These are phyloP conservation scores for Ophiostoma sp. DNA, from an alignment of 2,329 filamentous ascomycete genomes.

Conservation along the genomic window DNA sequence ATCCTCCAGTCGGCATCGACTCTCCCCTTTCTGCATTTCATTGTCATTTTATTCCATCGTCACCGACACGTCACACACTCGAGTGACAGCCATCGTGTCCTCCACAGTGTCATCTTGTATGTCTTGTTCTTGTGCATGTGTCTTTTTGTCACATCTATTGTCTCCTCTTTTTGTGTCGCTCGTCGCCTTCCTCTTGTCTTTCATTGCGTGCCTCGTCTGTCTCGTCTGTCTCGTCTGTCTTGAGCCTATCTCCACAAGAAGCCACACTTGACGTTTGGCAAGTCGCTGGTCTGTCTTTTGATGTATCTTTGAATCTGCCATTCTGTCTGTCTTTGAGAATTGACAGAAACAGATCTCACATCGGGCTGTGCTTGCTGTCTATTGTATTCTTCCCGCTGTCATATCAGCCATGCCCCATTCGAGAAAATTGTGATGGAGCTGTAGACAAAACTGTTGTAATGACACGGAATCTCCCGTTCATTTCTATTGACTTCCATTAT, in stretches of 20 bases:
- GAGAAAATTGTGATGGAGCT: too few species aligned
- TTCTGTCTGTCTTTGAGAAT: background rate
- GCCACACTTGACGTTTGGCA: background rate
- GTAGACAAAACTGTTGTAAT: too few species aligned
- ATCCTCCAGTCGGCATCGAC: background rate
- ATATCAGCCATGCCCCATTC: too few species aligned
- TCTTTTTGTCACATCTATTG: background rate
- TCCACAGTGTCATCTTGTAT: conserved; percentile 2
- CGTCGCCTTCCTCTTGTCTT: background rate
- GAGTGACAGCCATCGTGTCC: background rate
- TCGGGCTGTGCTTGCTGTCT: background rate
- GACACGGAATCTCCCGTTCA: background rate
- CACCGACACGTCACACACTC: background rate
- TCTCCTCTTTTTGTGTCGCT: background rate
- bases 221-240: background rate
- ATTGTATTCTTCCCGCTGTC: background rate
- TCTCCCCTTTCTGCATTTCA: background rate
- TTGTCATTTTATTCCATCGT: background rate
- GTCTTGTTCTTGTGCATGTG: background rate
- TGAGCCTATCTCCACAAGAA: background rate
- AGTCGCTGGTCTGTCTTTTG: background rate
- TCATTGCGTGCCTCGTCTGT: background rate
- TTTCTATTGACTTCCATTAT: background rate
- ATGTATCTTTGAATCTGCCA: background rate
- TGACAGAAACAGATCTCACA: background rate